Evolutionary conservation across 2,329 filamentous ascomycete species (phyloP), one percentile per base, ranked within the genome.

Genomic region (Sclerotiophoma versabilis): DNA sequence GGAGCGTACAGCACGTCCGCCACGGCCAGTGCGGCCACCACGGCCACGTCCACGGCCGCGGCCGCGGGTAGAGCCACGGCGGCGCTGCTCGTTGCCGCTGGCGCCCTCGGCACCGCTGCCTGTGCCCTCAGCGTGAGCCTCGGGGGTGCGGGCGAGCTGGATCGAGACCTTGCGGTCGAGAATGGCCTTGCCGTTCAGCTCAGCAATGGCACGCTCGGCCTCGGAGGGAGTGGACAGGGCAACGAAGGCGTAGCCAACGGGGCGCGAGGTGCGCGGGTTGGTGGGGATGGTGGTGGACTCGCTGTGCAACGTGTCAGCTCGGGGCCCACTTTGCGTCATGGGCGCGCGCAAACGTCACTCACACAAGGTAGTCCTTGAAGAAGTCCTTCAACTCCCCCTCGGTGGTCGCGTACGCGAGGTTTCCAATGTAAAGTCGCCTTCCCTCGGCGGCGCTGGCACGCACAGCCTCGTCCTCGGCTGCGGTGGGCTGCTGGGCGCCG

Each of bases 371-470:
- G 81, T 89, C 91, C 86, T 95, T 93, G 90, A 99, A 99, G 87
- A 99, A 99, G 74, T 95, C 91, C 86, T 96, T 96, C 87, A 99
- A 92, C 89, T 97, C 92, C 89, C 91, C 95, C 91, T 98, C 95
- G 80, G 92, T 96, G 88, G 95, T 98, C 89, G 93, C 93, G 81
- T 99, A 99, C 76, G 95, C 95, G 87, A 99, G 91, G 86, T 99
- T 99, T 85, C 95, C 95, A 84, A 99, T 98, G 84, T 99, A 99
- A 75, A 99, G 90, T 84, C 95, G 92, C 84, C 95, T 92, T 80
- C 95, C 93, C 86, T 99, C 95, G 81, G 93, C 93, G 80, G 95
- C 95, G 83, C 92, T 96, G 82, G 92, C 92, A 79, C 95, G 89
- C 76, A 95, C 92, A 79, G 93, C 92, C 80, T 96, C 92, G 77